Evolutionary conservation across 1,284 basidiomycete species (phyloP).

Genomic region (Omphalotus olearius): DNA sequence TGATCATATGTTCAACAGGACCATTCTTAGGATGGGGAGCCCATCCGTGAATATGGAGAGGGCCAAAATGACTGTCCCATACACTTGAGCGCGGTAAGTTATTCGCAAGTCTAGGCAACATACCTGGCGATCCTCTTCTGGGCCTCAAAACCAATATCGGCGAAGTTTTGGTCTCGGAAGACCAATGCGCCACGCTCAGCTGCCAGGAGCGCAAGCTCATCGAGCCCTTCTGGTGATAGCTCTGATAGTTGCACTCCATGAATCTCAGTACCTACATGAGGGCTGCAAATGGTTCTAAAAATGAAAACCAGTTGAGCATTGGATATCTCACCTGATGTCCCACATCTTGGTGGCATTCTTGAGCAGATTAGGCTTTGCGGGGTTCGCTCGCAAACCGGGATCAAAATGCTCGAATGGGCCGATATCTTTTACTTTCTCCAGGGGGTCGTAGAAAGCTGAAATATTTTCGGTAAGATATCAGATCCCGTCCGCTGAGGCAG

Average conservation of each 20-base stretch:
- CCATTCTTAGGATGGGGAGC: slow-evolving; percentile 7
- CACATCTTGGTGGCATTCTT: too few species aligned
- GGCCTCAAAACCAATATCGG: too few species aligned
- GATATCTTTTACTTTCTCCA: slow-evolving; percentile 11
- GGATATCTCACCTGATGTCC: too few species aligned
- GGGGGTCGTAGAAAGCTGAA: slow-evolving; percentile 9
- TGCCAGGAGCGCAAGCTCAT: slow-evolving; percentile 7
- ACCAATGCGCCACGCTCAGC: slow-evolving; percentile 6
- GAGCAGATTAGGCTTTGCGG: too few species aligned
- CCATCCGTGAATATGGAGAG: slow-evolving; percentile 10
- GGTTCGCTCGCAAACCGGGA: too few species aligned
- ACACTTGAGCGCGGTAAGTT: too few species aligned
- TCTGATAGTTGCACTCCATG: slow-evolving; percentile 3
- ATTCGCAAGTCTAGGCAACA: too few species aligned
- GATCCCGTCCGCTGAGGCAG: not conserved
- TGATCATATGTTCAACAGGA: slow-evolving; percentile 10
- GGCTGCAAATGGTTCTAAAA: too few species aligned
- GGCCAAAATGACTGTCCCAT: slow-evolving; percentile 8
- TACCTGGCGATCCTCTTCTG: too few species aligned
- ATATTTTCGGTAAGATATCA: not conserved
- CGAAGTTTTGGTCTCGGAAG: slow-evolving; percentile 4
- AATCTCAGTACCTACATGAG: slow-evolving; percentile 6
- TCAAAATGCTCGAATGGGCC: not conserved
- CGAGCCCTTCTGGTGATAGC: not conserved
- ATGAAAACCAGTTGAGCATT: too few species aligned